These are phyloP conservation scores for Zelopaecilomyces penicillatus DNA, from an alignment of 2,329 filamentous ascomycete species.

Conservation along the genomic window DNA sequence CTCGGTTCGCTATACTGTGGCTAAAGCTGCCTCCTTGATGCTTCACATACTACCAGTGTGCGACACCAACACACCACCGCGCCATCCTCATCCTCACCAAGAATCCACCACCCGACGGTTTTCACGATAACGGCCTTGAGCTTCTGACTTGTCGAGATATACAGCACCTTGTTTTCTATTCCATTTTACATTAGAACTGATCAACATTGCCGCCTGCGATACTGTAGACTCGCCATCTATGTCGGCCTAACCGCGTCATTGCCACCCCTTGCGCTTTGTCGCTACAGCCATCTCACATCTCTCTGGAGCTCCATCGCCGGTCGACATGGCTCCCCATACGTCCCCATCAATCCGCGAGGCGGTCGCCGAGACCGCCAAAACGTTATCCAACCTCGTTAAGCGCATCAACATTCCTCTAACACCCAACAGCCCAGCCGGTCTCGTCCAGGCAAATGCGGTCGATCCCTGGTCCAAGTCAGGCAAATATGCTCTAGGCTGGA, in stretches of 20 bases:
- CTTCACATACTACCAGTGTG: too few species aligned
- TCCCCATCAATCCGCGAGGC: slow-evolving; percentile 23
- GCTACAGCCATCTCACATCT: slow-evolving; percentile 8
- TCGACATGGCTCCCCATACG: slow-evolving; percentile 34
- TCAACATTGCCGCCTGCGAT: neutral
- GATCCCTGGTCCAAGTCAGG: slow-evolving; percentile 77
- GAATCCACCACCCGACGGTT: too few species aligned
- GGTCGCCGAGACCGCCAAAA: slow-evolving; percentile 24
- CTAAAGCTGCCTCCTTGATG: too few species aligned
- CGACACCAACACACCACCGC: too few species aligned
- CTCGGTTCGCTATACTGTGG: slow-evolving; percentile 7
- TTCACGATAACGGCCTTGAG: too few species aligned
- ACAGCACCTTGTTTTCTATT: too few species aligned
- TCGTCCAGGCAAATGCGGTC: slow-evolving; percentile 53
- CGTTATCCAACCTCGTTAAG: slow-evolving; percentile 35
- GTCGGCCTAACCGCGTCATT: slow-evolving; percentile 15
- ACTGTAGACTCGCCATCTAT: slow-evolving; percentile 12
- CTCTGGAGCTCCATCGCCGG: slow-evolving; percentile 14
- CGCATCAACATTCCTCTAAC: slow-evolving; percentile 54
- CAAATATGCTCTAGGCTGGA: slow-evolving; percentile 82
- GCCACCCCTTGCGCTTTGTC: slow-evolving; percentile 16
- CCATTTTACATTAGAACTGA: neutral
- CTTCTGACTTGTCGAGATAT: too few species aligned
- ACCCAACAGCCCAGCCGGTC: slow-evolving; percentile 49
- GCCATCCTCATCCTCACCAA: too few species aligned